These are phyloP conservation scores for Aspergillus indologenus DNA, from an alignment of 495 filamentous ascomycete species.

Conservation along the genomic window DNA sequence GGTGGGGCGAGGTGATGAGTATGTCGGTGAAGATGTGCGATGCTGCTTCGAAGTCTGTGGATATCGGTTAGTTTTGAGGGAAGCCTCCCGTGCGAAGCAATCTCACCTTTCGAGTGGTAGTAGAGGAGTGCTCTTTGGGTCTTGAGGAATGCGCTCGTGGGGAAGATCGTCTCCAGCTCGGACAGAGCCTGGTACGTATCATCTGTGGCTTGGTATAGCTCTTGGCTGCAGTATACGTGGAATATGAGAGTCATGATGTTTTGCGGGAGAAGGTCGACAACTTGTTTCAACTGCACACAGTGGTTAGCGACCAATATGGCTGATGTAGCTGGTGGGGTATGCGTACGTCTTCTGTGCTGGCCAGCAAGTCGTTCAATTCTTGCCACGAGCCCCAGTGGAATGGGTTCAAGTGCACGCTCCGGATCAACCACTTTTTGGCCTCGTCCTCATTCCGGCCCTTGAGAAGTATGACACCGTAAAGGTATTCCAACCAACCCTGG, in stretches of 20 bases:
- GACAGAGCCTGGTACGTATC: slow-evolving; percentile 64
- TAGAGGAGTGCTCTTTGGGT: slow-evolving; percentile 83
- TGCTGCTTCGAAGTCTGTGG: slow-evolving; percentile 73
- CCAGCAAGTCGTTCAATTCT: slow-evolving; percentile 74
- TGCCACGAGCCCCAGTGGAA: slow-evolving; percentile 98
- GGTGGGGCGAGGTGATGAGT: slow-evolving; percentile 74
- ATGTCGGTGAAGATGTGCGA: slow-evolving; percentile 82
- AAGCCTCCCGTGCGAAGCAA: not conserved
- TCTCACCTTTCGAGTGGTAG: slow-evolving; percentile 78
- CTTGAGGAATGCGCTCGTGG: slow-evolving; percentile 79
- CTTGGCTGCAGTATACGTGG: slow-evolving; percentile 82
- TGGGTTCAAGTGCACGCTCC: slow-evolving; percentile 79
- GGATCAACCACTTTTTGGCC: slow-evolving; percentile 77
- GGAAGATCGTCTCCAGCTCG: slow-evolving; percentile 79
- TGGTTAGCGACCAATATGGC: slow-evolving; percentile 13
- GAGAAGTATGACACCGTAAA: slow-evolving; percentile 86
- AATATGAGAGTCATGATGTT: slow-evolving; percentile 94
- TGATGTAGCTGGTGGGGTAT: slow-evolving; percentile 17
- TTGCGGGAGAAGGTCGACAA: slow-evolving; percentile 65
- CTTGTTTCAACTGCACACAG: slow-evolving; percentile 49
- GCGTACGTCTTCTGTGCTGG: slow-evolving; percentile 78
- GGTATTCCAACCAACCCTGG: slow-evolving; percentile 94
- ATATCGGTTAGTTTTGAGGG: slow-evolving; percentile 6
- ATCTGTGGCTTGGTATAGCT: slow-evolving; percentile 81
- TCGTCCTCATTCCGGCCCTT: slow-evolving; percentile 85